Evolutionary conservation across 1,284 basidiomycete genomes (phyloP).

Genomic region (Puccinia novopanici): DNA sequence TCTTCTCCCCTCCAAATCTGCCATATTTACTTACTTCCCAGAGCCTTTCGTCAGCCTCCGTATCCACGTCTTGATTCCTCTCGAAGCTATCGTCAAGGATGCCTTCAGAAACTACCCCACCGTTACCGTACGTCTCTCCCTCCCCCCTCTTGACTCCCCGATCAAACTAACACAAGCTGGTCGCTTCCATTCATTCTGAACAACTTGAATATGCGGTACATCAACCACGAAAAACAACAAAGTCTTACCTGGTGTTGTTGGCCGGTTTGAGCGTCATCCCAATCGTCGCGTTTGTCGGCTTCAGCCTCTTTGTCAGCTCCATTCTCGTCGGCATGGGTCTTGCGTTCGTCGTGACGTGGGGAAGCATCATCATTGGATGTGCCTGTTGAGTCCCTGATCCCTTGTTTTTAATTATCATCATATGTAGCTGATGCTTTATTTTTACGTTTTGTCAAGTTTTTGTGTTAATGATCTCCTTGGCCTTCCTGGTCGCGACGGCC

Average conservation of each 20-base stretch:
- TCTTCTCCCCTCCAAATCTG: neutral
- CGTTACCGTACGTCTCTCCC: conserved; percentile 20
- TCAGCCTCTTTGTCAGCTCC: conserved; percentile 51
- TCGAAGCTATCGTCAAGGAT: conserved; percentile 41
- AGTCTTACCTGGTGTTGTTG: conserved; percentile 52
- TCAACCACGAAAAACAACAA: neutral
- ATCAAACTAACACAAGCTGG: too few relatives aligned
- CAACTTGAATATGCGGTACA: too few relatives aligned
- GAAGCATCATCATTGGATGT: conserved; percentile 38
- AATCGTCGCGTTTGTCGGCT: conserved; percentile 52
- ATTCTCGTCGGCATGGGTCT: conserved; percentile 51
- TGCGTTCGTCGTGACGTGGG: conserved; percentile 47
- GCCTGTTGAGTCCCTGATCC: conserved; percentile 30
- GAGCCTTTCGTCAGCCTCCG: conserved; percentile 13
- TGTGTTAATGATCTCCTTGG: conserved; percentile 28
- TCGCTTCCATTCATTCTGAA: too few relatives aligned
- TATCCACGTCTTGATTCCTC: conserved; percentile 22
- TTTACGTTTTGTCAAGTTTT: conserved; percentile 7
- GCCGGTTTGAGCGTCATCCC: conserved; percentile 51
- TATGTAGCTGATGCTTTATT: neutral
- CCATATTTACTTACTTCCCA: too few relatives aligned
- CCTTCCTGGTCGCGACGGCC: conserved; percentile 23
- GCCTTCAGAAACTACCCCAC: conserved; percentile 49
- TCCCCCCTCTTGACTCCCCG: too few relatives aligned
- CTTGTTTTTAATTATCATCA: neutral